Conservation (phyloP, 495 filamentous ascomycete species). For the Aspergillus baeticus region DNA sequence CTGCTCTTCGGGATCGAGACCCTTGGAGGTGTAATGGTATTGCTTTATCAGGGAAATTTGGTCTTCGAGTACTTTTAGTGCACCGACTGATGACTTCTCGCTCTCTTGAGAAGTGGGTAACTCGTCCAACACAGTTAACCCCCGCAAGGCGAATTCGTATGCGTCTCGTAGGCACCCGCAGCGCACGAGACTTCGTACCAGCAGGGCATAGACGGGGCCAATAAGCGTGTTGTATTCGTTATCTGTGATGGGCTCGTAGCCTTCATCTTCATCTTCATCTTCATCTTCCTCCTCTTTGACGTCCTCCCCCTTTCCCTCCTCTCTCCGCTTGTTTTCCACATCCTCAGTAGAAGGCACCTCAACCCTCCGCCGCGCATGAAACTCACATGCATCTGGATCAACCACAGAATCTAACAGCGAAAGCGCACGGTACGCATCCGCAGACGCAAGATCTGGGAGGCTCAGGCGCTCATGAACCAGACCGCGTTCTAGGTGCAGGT, state of each 20-base stretch:
- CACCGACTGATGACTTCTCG: slow-evolving; percentile 2
- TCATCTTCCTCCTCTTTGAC: slow-evolving; percentile 13
- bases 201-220: slow-evolving; percentile 38
- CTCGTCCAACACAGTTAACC: slow-evolving; percentile 15
- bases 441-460: slow-evolving; percentile 86
- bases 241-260: slow-evolving; percentile 36
- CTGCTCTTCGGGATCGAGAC: neutral
- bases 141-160: slow-evolving; percentile 59
- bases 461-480: slow-evolving; percentile 68
- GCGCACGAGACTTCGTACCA: slow-evolving; percentile 57
- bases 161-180: slow-evolving; percentile 73
- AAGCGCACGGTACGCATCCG: slow-evolving; percentile 87
- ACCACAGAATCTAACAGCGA: slow-evolving; percentile 77
- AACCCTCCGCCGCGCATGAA: slow-evolving; percentile 34
- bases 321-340: no score
- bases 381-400: slow-evolving; percentile 53
- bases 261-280: slow-evolving; percentile 35
- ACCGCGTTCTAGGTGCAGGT: slow-evolving; percentile 72
- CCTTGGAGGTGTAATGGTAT: slow-evolving; percentile 36
- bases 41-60: slow-evolving; percentile 32
- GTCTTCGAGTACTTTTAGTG: slow-evolving; percentile 17
- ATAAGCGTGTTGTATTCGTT: slow-evolving; percentile 42
- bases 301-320: slow-evolving; percentile 11
- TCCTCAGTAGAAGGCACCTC: neutral
- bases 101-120: slow-evolving; percentile 29